Base-by-base conservation (phyloP, 2,329 filamentous ascomycete genomes). In the Aspergillus intermedius region DNA sequence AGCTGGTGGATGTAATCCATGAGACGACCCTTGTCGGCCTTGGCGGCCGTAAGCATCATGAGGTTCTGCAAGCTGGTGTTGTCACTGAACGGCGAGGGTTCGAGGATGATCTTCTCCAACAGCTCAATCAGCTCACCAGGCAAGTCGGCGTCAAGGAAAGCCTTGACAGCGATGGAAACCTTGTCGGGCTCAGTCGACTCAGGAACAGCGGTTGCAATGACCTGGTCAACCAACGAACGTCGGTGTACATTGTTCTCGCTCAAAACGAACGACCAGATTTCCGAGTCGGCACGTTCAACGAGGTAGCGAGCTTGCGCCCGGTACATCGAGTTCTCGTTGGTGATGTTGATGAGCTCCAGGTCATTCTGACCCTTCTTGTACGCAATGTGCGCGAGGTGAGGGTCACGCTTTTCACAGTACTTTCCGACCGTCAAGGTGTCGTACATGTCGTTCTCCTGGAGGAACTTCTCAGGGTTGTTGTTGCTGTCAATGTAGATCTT, bases 281-380 rank as follows among this genome's bases (percentile, higher is more conserved):
- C 93, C 2, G 77, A 69, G 63, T 98, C 93, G 34, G 88, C 86
- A 57, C 93, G 86, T 62, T 96, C 91, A 46, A 98, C 77, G 21
- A 98, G 79, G 71, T 98, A 98, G 34, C 93, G 86, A 50, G 91
- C 91, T 71, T 98, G 93, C n/a, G 88, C 88, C 62, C 91, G 87
- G 80, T 95, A 98, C 93, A 98, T 98, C n/a, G 88, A 85, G 74
- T 98, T 98, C 73, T 98, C 94, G 61, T 97, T 98, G 64, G 93
- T 97, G 64, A 98, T 91, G 70, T 87, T 93, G 72, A 98, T 91
- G 49, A 98, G 81, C 73, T 98, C 94, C 28, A 98, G 74, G 63
- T 98, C 93, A 57, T 98, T 98, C 72, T 96, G 88, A 17, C 93
- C 93, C 77, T 98, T 98, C 61, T 84, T 81, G 70, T 96, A 98